Evolutionary conservation across 345 rosid genomes (phyloP).

Genomic region (Eucalyptus sp.): DNA sequence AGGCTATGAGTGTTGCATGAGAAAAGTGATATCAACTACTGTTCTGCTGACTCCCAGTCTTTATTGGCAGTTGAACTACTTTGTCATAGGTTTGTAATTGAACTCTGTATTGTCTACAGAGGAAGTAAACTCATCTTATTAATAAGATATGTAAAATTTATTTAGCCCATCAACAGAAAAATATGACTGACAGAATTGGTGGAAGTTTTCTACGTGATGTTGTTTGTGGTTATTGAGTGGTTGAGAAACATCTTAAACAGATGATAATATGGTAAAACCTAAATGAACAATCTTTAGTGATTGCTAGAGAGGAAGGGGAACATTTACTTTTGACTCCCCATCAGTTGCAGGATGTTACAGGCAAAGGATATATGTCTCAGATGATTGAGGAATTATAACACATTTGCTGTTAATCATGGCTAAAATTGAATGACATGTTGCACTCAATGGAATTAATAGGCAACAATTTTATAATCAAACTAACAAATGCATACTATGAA

Average conservation of each 20-base stretch:
- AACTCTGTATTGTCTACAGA: neutral
- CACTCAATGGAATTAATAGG: constrained; percentile 3
- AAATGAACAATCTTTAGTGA: neutral
- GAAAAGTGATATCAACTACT: neutral
- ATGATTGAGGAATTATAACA: neutral
- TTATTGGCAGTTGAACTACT: neutral
- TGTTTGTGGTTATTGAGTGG: neutral
- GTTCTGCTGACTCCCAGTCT: neutral
- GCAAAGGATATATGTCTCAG: neutral
- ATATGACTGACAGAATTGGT: neutral
- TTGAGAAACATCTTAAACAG: neutral
- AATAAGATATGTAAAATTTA: neutral
- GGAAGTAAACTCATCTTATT: neutral
- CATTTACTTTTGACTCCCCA: neutral
- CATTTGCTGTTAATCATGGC: neutral
- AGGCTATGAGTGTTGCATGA: neutral
- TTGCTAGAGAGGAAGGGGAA: neutral
- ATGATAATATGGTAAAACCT: neutral
- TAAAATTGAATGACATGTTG: neutral
- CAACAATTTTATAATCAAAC: constrained; percentile 4
- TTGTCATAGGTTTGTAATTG: neutral
- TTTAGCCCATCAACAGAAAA: neutral
- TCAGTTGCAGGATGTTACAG: neutral
- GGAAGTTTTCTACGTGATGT: neutral
- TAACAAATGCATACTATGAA: neutral